Percentiles rank a stretch among this genome's conserved stretches.
These are phyloP conservation scores for Entomophthora muscae DNA, from an alignment of 371 early-diverging fungal genomes.

Conservation along the genomic window DNA sequence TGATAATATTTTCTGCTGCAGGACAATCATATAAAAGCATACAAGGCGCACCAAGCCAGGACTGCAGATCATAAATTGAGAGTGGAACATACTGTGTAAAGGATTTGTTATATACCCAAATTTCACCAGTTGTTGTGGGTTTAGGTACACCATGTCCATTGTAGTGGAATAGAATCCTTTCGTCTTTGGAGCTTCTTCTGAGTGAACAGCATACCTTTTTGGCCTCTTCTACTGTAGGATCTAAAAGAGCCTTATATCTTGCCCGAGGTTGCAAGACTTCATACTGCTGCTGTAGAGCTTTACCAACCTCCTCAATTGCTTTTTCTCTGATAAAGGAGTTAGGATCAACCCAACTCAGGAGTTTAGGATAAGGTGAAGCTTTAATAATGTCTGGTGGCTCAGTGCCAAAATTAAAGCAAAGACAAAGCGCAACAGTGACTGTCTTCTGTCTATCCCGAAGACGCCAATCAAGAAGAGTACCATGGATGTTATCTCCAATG, in stretches of 20 bases:
- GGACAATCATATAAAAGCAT: conserved; percentile 94
- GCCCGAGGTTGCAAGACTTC: conserved; percentile 80
- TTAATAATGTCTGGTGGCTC: conserved; percentile 89
- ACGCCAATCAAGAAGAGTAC: conserved; percentile 19
- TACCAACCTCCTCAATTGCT: conserved; percentile 74
- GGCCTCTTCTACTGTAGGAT: conserved; percentile 82
- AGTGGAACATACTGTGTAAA: conserved; percentile 97
- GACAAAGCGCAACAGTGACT: conserved; percentile 40
- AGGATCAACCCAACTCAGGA: conserved; percentile 94
- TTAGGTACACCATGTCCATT: conserved; percentile 97
- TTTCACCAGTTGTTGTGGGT: conserved; percentile 86
- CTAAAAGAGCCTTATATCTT: conserved; percentile 65
- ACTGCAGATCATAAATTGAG: conserved; percentile 72
- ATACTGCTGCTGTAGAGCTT: conserved; percentile 79
- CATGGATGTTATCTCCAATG: neutral
- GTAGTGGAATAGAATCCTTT: conserved; percentile 89
- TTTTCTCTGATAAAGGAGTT: conserved; percentile 54
- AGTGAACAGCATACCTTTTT: conserved; percentile 70
- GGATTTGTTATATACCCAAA: conserved; percentile 94
- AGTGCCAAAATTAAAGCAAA: conserved; percentile 91
- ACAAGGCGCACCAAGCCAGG: conserved; percentile 88
- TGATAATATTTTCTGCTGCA: conserved; percentile 77
- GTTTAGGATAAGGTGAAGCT: conserved; percentile 71
- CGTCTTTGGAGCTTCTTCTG: conserved; percentile 76
- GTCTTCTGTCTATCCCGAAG: conserved; percentile 24